phyloP scores from a whole-genome alignment of 1,284 basidiomycete species.

The Sporisorium scitamineum region DNA sequence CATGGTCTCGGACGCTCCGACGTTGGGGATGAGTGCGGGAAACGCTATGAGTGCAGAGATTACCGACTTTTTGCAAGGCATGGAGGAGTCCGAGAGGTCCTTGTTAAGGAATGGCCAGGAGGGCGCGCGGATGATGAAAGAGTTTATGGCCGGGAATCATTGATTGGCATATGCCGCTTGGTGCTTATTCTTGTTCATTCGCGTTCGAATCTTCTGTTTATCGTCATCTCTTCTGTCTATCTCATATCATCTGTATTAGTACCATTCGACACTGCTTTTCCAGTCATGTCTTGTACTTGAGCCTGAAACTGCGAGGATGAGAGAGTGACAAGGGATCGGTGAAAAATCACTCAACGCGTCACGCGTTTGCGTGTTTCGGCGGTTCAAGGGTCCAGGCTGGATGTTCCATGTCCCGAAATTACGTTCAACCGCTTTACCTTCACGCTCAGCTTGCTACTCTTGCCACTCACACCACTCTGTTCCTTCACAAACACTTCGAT shows the following conservation, averaged over 20 bases:
- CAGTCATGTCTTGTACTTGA: too few species aligned
- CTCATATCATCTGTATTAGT: constrained; percentile 19
- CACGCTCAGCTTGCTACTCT: neutral
- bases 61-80: constrained; percentile 58
- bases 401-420: constrained; percentile 8
- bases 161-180: neutral
- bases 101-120: constrained; percentile 49
- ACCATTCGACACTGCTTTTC: neutral
- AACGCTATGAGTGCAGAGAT: constrained; percentile 58
- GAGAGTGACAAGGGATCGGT: neutral
- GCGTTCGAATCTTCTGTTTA: neutral
- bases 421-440: neutral
- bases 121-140: constrained; percentile 48
- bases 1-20: constrained; percentile 49
- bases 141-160: constrained; percentile 43
- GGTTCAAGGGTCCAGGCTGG: constrained; percentile 15
- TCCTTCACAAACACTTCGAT: neutral
- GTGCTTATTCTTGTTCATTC: neutral
- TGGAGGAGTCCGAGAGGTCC: constrained; percentile 57
- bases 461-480: neutral
- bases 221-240: constrained; percentile 15
- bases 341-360: constrained; percentile 35
- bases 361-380: constrained; percentile 25
- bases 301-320: neutral
- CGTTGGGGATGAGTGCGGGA: constrained; percentile 45